Conservation (phyloP, 2,329 filamentous ascomycete genomes). For the Cordyceps cicadae region DNA sequence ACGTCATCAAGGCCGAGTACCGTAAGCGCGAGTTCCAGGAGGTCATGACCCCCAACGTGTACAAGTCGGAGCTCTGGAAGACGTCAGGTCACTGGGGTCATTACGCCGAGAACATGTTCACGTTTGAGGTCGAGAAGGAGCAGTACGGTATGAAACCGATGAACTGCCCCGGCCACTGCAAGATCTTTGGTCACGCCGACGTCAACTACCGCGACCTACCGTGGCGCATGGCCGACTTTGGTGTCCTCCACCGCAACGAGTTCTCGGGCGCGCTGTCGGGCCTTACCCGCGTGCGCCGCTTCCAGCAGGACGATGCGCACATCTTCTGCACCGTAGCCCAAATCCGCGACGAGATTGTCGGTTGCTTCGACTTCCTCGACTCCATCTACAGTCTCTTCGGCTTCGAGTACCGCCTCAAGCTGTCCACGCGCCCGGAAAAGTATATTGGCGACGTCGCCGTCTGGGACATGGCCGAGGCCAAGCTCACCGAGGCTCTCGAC, state of each 20-base stretch:
- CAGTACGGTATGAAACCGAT: constrained; percentile 76
- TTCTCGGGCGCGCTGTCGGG: constrained; percentile 85
- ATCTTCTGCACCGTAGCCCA: constrained; percentile 65
- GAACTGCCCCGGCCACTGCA: constrained; percentile 94
- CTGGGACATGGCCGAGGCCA: constrained; percentile 82
- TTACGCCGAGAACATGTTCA: constrained; percentile 83
- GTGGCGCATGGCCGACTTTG: constrained; percentile 89
- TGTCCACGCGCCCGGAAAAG: constrained; percentile 84
- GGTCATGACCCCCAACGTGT: constrained; percentile 92
- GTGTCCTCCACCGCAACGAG: constrained; percentile 91
- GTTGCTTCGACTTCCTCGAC: constrained; percentile 78
- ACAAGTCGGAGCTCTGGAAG: constrained; percentile 88
- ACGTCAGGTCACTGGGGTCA: constrained; percentile 84
- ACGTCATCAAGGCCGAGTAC: constrained; percentile 78
- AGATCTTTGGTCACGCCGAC: constrained; percentile 76
- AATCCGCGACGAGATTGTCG: constrained; percentile 52
- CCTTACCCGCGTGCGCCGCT: constrained; percentile 83
- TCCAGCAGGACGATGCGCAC: constrained; percentile 94
- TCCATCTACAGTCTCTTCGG: constrained; percentile 58
- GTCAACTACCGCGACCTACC: constrained; percentile 81
- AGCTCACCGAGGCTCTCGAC: constrained; percentile 70
- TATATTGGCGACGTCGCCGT: constrained; percentile 78
- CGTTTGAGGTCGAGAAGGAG: constrained; percentile 69
- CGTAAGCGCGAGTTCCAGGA: constrained; percentile 90
- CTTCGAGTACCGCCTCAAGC: constrained; percentile 78